Evolutionary conservation across 768 basidiomycete species (phyloP), one percentile per base, ranked within the genome.

Genomic region (Pisolithus microcarpus): DNA sequence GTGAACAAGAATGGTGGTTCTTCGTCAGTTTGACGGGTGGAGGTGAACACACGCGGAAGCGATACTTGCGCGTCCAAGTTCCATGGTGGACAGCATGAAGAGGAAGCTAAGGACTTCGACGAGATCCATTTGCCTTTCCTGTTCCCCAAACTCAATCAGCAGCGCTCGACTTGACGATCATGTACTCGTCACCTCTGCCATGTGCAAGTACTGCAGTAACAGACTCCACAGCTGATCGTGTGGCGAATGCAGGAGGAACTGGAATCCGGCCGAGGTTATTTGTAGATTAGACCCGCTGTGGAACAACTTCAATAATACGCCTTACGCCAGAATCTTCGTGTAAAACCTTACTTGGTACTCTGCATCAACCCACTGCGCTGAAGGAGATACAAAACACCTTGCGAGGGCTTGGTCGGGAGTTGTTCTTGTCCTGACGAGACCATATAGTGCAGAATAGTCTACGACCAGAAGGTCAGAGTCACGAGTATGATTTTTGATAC

Each of bases 371-470:
- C 87, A 64, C 91, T 92, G 38, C 84, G 75, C 59, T 88, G 76
- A 2, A 99, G 75, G 7, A 98, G 76, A 61, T 81, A 86, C 8
- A 95, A 72, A 13, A 98, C 93, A 18, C 84, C 87, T 54, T 82
- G 80, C 0, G 88, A 88, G 6, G 93, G 91, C 63, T 79, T 81
- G 7, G 82, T 71, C 23, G 87, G 80, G 36, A 78, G 72, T 63
- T 87, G 81, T n/a, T 82, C 89, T 26, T 80, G 82, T 11, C 84
- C 89, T 30, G 88, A 95, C 8, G 91, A 93, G 4, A 99, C 96
- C 93, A 99, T 96, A 63, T 90, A 98, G 68, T 97, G 92, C 40
- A 98, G 76, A 60, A 98, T 95, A 0, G 91, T 93, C 93, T 98
- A 37, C 16, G 9, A 48, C 26, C 38, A 36, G 26, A 5, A 28